phyloP scores from a whole-genome alignment of 2,329 filamentous ascomycete genomes.

The Xylaria sp. region DNA sequence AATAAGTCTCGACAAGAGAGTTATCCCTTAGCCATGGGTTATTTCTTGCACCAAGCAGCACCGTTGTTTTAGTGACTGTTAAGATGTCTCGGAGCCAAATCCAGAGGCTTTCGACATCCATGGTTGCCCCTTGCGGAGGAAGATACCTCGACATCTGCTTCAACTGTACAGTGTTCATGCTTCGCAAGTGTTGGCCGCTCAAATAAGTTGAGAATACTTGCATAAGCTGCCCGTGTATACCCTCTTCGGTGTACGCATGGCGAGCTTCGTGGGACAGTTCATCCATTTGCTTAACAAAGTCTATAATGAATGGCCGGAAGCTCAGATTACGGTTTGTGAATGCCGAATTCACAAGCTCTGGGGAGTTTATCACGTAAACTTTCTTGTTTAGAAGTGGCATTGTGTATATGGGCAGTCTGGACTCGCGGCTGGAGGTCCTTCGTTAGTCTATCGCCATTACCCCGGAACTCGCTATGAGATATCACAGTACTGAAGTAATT shows the following conservation, averaged over 20 bases:
- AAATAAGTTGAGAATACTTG: not conserved
- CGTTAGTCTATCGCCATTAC: not conserved
- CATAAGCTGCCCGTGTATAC: not conserved
- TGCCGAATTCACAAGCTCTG: not conserved
- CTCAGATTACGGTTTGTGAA: not conserved
- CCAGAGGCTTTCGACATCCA: not conserved
- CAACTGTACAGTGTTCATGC: not conserved
- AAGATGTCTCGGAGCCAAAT: conserved; percentile 1
- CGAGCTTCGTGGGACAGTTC: not conserved
- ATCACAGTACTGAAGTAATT: not conserved
- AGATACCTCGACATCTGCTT: not conserved
- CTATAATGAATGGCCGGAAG: not conserved
- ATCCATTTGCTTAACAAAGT: conserved; percentile 1
- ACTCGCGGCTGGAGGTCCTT: not conserved
- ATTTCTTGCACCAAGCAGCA: not conserved
- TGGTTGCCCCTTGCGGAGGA: not conserved
- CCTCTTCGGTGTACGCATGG: not conserved
- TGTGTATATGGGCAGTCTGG: not conserved
- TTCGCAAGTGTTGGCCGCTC: not conserved
- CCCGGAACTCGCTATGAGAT: not conserved
- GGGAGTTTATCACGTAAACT: not conserved
- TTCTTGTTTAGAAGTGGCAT: conserved; percentile 1
- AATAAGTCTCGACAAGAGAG: not conserved
- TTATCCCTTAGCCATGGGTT: not conserved
- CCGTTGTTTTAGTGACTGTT: not conserved